A percentile compares a stretch with the other conserved stretches of the same genome.
Conservation (phyloP, 2,329 filamentous ascomycete genomes). For the Aspergillus luchuensis region DNA sequence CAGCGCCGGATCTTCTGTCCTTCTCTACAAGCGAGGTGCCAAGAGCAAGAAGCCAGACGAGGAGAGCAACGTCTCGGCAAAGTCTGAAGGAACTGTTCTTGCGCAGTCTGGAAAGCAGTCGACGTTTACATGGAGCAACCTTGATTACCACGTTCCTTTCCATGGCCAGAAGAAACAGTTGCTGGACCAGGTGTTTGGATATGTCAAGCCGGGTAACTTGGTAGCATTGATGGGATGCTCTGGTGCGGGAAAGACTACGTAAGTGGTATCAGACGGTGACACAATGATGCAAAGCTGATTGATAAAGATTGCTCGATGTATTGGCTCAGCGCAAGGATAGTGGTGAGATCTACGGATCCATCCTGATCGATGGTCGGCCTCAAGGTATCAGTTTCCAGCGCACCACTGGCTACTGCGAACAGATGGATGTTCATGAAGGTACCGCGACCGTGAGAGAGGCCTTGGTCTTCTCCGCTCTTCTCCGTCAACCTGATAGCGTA, state of each 20-base stretch:
- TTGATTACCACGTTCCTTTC: conserved; percentile 67
- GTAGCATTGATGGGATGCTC: conserved; percentile 82
- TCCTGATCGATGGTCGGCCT: conserved; percentile 47
- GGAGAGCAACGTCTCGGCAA: not conserved
- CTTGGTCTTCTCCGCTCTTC: conserved; percentile 63
- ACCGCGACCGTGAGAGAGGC: conserved; percentile 66
- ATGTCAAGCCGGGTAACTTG: conserved; percentile 72
- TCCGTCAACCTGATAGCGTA: conserved; percentile 60
- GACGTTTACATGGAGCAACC: conserved; percentile 77
- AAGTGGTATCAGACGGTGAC: conserved; percentile 4
- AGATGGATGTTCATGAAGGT: conserved; percentile 66
- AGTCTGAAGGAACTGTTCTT: conserved; percentile 14
- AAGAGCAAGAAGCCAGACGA: conserved; percentile 22
- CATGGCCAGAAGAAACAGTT: conserved; percentile 50
- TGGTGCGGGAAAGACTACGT: conserved; percentile 62
- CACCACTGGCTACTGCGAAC: conserved; percentile 57
- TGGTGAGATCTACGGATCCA: conserved; percentile 45
- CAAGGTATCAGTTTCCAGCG: conserved; percentile 52
- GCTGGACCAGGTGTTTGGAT: conserved; percentile 66
- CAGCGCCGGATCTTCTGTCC: conserved; percentile 33
- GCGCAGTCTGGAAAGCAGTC: conserved; percentile 64
- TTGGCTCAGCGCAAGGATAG: conserved; percentile 47
- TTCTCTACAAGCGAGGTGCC: conserved; percentile 38
- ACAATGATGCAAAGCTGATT: not conserved
- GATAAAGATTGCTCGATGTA: conserved; percentile 43